Conservation (phyloP, 495 filamentous ascomycete species). For the Aspergillus kassunensis region DNA sequence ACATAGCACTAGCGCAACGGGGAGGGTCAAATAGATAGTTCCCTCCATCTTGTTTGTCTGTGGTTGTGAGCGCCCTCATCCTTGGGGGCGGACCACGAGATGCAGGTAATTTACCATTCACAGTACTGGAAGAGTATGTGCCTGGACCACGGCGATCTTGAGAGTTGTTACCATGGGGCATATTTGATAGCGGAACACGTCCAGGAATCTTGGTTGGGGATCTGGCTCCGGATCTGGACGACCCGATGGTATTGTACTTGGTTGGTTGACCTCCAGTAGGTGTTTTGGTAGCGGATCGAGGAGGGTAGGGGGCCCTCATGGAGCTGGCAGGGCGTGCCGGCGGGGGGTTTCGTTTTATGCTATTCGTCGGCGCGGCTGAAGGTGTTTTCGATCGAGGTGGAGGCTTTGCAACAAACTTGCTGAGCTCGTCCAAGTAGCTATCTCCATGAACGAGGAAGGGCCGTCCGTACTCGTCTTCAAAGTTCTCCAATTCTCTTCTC, state of each 20-base stretch:
- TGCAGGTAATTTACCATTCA: constrained; percentile 57
- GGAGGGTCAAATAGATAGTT: constrained; percentile 55
- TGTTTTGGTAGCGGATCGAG: constrained; percentile 62
- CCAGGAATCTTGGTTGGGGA: constrained; percentile 78
- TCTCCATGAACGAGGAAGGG: constrained; percentile 91
- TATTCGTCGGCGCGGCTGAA: constrained; percentile 48
- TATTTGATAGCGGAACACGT: constrained; percentile 72
- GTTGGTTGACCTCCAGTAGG: constrained; percentile 51
- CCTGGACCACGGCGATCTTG: constrained; percentile 64
- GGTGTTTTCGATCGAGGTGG: constrained; percentile 77
- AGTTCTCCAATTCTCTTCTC: constrained; percentile 73
- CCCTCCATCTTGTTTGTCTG: constrained; percentile 61
- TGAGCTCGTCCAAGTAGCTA: constrained; percentile 76
- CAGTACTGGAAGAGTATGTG: constrained; percentile 47
- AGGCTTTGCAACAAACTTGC: constrained; percentile 57
- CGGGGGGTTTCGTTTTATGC: constrained; percentile 23
- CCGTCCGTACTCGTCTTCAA: constrained; percentile 90
- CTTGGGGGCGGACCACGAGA: constrained; percentile 75
- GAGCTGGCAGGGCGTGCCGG: constrained; percentile 36
- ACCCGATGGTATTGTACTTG: constrained; percentile 55
- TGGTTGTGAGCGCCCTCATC: constrained; percentile 77
- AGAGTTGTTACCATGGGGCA: constrained; percentile 78
- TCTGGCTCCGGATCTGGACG: constrained; percentile 40
- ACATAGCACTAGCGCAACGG: constrained; percentile 62
- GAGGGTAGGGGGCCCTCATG: constrained; percentile 42